Conservation (phyloP, 352 stramenopile species). For the Pythium oligandrum region DNA sequence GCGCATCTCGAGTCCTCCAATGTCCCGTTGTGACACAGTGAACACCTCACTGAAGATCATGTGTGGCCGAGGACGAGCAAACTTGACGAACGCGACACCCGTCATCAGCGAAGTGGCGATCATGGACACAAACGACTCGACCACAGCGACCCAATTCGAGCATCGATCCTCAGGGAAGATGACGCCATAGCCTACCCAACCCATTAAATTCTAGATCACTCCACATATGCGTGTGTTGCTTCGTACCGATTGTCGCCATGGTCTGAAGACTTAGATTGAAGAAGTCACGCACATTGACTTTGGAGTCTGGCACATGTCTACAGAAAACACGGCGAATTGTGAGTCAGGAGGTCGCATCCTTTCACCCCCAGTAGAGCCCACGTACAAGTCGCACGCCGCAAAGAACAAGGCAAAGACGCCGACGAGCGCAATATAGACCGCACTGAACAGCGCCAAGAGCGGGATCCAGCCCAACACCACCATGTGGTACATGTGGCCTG, state of each 20-base stretch:
- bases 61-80: constrained; percentile 38
- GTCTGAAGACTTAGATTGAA: constrained; percentile 65
- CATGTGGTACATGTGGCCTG: constrained; percentile 45
- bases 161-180: constrained; percentile 43
- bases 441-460: constrained; percentile 40
- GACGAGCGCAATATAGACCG: constrained; percentile 41
- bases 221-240: background rate
- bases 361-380: background rate
- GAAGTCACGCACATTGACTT: constrained; percentile 27
- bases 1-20: constrained; percentile 31
- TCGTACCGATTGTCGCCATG: constrained; percentile 46
- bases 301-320: constrained; percentile 3
- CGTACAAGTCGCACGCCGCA: constrained; percentile 31
- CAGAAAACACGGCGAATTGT: no score
- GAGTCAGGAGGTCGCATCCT: background rate
- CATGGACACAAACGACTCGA: constrained; percentile 55
- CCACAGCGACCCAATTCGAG: constrained; percentile 41
- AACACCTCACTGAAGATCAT: constrained; percentile 55
- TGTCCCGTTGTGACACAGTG: constrained; percentile 28
- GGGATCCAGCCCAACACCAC: constrained; percentile 39
- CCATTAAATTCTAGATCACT: background rate
- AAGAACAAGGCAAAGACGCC: constrained; percentile 46
- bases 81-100: constrained; percentile 60
- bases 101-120: constrained; percentile 55
- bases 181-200: constrained; percentile 32